Percentiles rank a stretch among this genome's conserved stretches.
Evolutionary conservation across 1,139 yeast species (phyloP).

Genomic region (Zygosaccharomyces pseudobailii): DNA sequence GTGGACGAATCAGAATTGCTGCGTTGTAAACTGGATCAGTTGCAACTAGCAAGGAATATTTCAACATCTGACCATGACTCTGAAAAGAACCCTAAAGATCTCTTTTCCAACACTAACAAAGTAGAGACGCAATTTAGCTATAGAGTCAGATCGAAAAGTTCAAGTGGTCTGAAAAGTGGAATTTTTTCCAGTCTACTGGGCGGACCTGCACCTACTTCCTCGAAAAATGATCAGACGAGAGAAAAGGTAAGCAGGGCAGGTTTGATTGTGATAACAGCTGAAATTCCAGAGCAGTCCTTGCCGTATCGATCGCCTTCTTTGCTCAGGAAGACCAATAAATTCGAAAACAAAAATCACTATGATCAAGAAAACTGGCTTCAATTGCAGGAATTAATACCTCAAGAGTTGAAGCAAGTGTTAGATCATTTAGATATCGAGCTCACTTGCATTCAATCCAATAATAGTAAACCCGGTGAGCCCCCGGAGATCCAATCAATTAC

Average conservation of each 20-base stretch:
- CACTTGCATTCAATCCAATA: constrained; percentile 26
- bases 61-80: constrained; percentile 11
- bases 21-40: constrained; percentile 20
- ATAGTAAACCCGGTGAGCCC: constrained; percentile 22
- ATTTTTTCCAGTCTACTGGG: constrained; percentile 25
- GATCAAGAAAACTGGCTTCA: constrained; percentile 28
- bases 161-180: constrained; percentile 17
- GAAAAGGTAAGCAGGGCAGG: constrained; percentile 21
- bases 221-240: constrained; percentile 4
- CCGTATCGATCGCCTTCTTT: constrained; percentile 36
- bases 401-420: constrained; percentile 22
- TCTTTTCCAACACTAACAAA: not conserved
- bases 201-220: constrained; percentile 10
- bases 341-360: constrained; percentile 23
- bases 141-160: constrained; percentile 17
- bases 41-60: constrained; percentile 19
- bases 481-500: constrained; percentile 25
- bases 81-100: constrained; percentile 8
- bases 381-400: constrained; percentile 24
- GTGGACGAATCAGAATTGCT: constrained; percentile 21
- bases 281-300: constrained; percentile 27
- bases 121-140: constrained; percentile 18
- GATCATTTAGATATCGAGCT: constrained; percentile 26
- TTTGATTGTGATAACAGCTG: constrained; percentile 19
- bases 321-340: constrained; percentile 29